Conservation (phyloP, 495 filamentous ascomycete genomes). For the Aspergillus leporis region DNA sequence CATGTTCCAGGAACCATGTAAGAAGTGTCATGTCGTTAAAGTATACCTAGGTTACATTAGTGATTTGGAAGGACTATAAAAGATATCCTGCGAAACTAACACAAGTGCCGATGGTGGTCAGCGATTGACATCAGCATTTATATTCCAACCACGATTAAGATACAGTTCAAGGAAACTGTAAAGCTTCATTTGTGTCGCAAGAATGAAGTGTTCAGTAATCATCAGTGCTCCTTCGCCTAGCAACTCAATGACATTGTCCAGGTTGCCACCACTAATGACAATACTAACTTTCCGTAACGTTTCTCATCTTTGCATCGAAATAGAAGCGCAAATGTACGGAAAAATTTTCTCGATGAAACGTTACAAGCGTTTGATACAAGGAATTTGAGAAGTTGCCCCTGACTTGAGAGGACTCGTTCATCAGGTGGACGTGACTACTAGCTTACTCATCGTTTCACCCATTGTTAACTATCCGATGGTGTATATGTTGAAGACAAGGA, state of each 20-base stretch:
- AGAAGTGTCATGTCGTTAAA: neutral
- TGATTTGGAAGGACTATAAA: neutral
- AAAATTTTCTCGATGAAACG: no score
- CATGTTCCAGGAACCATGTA: slow-evolving; percentile 2
- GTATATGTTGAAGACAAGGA: no score
- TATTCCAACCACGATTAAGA: neutral
- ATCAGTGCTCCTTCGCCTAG: neutral
- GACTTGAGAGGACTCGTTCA: no score
- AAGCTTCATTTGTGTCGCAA: neutral
- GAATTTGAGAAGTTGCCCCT: no score
- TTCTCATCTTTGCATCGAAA: neutral
- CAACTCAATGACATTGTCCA: neutral
- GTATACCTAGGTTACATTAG: neutral
- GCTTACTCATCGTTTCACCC: no score
- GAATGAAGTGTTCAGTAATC: neutral
- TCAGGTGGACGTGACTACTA: no score
- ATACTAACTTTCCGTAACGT: neutral
- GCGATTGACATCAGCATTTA: slow-evolving; percentile 2
- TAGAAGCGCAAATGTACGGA: no score
- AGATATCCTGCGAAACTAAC: neutral
- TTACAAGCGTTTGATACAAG: no score
- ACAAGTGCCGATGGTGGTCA: slow-evolving; percentile 5
- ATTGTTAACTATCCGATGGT: no score
- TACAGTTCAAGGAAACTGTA: neutral
- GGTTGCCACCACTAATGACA: neutral